phyloP scores from a whole-genome alignment of 495 filamentous ascomycete species.

The Penicillium desertorum region DNA sequence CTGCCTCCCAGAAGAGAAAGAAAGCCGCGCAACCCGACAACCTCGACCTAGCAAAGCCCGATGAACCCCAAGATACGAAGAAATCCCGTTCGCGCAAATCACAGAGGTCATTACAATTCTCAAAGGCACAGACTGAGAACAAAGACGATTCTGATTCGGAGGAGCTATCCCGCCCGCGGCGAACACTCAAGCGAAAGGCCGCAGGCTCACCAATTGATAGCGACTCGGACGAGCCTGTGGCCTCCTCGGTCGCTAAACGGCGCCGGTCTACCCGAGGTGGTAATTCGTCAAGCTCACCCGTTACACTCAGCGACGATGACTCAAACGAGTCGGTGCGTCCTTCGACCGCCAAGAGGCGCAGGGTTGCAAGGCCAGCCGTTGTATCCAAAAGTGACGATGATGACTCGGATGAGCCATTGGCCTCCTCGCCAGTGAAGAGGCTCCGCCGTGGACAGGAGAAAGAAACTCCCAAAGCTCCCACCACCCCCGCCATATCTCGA shows the following conservation, averaged over 20 bases:
- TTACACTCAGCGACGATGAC: not conserved
- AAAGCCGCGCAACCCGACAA: not conserved
- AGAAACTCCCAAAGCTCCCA: conserved; percentile 29
- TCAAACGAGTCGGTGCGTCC: conserved; percentile 5
- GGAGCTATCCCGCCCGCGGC: conserved; percentile 29
- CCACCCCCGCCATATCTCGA: conserved; percentile 18
- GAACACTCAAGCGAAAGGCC: conserved; percentile 35
- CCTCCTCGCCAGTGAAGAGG: conserved; percentile 31
- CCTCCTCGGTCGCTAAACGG: conserved; percentile 28
- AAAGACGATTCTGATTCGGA: conserved; percentile 16
- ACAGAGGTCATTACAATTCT: not conserved
- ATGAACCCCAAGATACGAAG: not conserved
- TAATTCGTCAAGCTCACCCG: not conserved
- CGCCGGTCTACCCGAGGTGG: conserved; percentile 6
- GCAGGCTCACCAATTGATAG: conserved; percentile 19
- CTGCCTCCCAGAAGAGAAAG: conserved; percentile 19
- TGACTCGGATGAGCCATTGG: conserved; percentile 23
- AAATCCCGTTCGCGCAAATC: not conserved
- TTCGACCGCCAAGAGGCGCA: conserved; percentile 5
- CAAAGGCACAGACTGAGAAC: not conserved
- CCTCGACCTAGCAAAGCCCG: not conserved
- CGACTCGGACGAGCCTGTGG: conserved; percentile 32
- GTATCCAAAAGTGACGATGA: not conserved
- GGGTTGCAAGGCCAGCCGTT: not conserved
- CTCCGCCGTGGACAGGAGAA: conserved; percentile 13